Conservation (phyloP, 352 stramenopile genomes). For the Pythium angustatum region DNA sequence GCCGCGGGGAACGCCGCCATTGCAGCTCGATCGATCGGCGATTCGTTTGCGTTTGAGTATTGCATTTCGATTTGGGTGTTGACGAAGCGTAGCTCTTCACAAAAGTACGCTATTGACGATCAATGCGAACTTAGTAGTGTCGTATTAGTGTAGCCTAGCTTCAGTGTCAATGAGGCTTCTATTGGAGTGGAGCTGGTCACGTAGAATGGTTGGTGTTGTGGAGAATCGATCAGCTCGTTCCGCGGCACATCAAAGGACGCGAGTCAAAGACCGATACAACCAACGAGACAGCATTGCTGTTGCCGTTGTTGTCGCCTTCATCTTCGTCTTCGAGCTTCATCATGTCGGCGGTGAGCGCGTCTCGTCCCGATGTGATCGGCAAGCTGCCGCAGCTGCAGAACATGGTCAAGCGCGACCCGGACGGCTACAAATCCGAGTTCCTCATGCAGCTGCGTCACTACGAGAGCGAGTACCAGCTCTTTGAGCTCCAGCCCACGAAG, state of each 20-base stretch:
- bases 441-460: slow-evolving; percentile 96
- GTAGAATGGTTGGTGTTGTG: slow-evolving; percentile 33
- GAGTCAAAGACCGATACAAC: neutral
- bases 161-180: slow-evolving; percentile 10
- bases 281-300: no score
- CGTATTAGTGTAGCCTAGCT: neutral
- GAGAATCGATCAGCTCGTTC: neutral
- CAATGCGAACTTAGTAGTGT: slow-evolving; percentile 16
- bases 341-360: slow-evolving; percentile 75
- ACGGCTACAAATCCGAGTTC: slow-evolving; percentile 97
- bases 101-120: slow-evolving; percentile 28
- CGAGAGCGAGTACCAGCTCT: slow-evolving; percentile 95
- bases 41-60: neutral
- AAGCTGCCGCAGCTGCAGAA: slow-evolving; percentile 98
- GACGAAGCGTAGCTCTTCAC: slow-evolving; percentile 12
- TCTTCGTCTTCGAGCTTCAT: no score
- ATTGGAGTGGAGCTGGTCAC: slow-evolving; percentile 14
- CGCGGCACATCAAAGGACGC: slow-evolving; percentile 27
- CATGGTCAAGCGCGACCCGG: slow-evolving; percentile 97
- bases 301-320: no score
- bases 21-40: no score
- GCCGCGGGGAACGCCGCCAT: slow-evolving; percentile 52
- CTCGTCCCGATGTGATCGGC: slow-evolving; percentile 83
- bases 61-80: slow-evolving; percentile 3
- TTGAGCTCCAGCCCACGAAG: slow-evolving; percentile 91